Base-by-base conservation (phyloP, 768 basidiomycete species). In the Boletus rufocinnamomeus region DNA sequence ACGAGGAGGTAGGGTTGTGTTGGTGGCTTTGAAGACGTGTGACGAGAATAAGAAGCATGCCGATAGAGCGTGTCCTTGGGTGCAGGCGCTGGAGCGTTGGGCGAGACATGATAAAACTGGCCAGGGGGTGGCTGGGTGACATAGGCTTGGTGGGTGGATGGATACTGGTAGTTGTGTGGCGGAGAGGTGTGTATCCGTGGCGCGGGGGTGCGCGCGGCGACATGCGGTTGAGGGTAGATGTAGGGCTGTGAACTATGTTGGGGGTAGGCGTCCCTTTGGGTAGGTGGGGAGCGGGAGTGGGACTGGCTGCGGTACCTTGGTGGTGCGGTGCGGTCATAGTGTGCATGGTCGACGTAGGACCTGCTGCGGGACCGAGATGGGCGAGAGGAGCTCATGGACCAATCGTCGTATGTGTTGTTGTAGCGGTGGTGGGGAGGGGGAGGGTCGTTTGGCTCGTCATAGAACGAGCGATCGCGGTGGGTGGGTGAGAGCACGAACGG, bases 401-500 rank as follows among this genome's bases (percentile, higher is more conserved):
- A 65, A 14, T 67, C 55, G 56, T 72, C 70, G 10, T 51, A 27
- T 2, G 50, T 4, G 35, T 57, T 43, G 4, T 4, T n/a, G n/a
- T n/a, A 45, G 21, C 21, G 50, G 30, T 41, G 57, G 43, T 53
- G 41, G 28, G 27, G 63, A 25, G 4, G 11, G 7, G 46, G 63
- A 25, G 2, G 8, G 7, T 50, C 45, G 21, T 48, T 47, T 43
- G 62, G 50, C 11, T 58, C 27, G 44, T 72, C 60, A 37, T 72
- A 73, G 59, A 72, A 73, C 0, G 70, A 14, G 37, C 68, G 72
- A 56, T 74, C 72, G 38, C 71, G 72, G 50, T 50, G 61, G 2
- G 66, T 62, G 16, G 72, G 72, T 0, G 72, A 72, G 57, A 71
- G 69, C 2, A 52, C 47, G 50, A 73, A 74, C 14, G 72, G 72